phyloP scores from a whole-genome alignment of 768 basidiomycete genomes.

The Crepidotus variabilis region DNA sequence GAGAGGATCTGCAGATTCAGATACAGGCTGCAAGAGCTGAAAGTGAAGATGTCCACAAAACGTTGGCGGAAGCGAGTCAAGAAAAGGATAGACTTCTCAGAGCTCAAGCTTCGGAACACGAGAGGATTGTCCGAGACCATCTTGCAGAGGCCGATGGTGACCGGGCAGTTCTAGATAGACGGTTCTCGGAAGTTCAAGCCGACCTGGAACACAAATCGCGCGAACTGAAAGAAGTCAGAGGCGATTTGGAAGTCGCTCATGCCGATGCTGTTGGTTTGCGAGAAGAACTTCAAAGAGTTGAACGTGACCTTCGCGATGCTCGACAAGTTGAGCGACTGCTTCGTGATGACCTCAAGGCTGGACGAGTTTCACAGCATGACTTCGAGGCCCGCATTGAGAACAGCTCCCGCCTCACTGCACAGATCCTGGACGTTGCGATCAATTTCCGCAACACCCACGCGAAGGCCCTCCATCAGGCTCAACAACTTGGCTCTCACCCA shows the following conservation, averaged over 20 bases:
- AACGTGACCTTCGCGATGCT: constrained; percentile 67
- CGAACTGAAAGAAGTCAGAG: constrained; percentile 58
- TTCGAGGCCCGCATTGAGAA: constrained; percentile 67
- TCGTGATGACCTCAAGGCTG: constrained; percentile 70
- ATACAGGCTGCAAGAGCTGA: constrained; percentile 68
- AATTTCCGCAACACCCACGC: constrained; percentile 74
- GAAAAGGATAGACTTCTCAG: constrained; percentile 81
- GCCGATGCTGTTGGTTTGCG: constrained; percentile 66
- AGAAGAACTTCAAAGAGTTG: constrained; percentile 69
- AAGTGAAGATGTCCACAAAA: constrained; percentile 64
- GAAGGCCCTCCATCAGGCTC: constrained; percentile 63
- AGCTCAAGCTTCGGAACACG: constrained; percentile 66
- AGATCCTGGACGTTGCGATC: constrained; percentile 77
- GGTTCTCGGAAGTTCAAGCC: constrained; percentile 70
- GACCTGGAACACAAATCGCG: constrained; percentile 56
- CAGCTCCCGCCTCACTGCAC: constrained; percentile 67
- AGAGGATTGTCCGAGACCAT: constrained; percentile 74
- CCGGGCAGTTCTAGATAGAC: constrained; percentile 87
- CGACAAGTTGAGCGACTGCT: constrained; percentile 64
- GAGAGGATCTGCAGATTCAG: constrained; percentile 74
- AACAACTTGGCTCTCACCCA: constrained; percentile 53
- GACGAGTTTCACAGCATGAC: constrained; percentile 62
- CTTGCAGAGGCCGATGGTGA: constrained; percentile 93
- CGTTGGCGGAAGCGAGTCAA: constrained; percentile 59
- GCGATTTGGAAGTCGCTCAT: constrained; percentile 59